These are phyloP conservation scores for Exophiala phaeomuriformis DNA, from an alignment of 2,329 filamentous ascomycete species.

Conservation along the genomic window DNA sequence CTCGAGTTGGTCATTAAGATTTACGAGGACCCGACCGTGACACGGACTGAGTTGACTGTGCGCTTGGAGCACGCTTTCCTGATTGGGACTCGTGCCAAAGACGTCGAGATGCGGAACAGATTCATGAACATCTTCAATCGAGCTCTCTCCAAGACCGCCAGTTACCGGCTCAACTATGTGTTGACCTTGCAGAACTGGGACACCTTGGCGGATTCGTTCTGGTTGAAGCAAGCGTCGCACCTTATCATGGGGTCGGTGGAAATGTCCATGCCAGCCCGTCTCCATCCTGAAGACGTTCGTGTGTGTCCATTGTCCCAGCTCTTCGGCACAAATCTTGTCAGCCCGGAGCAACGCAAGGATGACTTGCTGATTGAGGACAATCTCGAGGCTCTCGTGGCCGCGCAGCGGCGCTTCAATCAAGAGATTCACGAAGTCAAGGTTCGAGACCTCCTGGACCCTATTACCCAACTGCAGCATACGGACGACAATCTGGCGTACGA, in stretches of 20 bases:
- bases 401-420: constrained; percentile 72
- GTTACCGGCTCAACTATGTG: constrained; percentile 80
- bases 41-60: constrained; percentile 88
- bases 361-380: constrained; percentile 72
- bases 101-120: constrained; percentile 92
- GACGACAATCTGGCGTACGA: constrained; percentile 75
- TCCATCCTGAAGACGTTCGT: constrained; percentile 78
- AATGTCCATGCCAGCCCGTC: constrained; percentile 66
- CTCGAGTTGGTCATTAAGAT: constrained; percentile 93
- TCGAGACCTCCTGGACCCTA: constrained; percentile 79
- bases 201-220: constrained; percentile 87
- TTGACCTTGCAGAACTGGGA: constrained; percentile 95
- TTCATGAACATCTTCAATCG: constrained; percentile 96
- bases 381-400: constrained; percentile 69
- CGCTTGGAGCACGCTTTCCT: constrained; percentile 97
- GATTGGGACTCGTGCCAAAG: constrained; percentile 83
- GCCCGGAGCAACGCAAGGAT: constrained; percentile 57
- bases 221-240: constrained; percentile 91
- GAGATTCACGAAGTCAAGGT: constrained; percentile 81
- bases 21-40: constrained; percentile 95
- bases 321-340: constrained; percentile 56
- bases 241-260: constrained; percentile 87
- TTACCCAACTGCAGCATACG: constrained; percentile 85
- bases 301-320: constrained; percentile 66
- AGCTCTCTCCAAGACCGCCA: constrained; percentile 86